Percentiles rank a stretch among this genome's conserved stretches.
phyloP scores from a whole-genome alignment of 1,139 yeast genomes.

The Pichia inconspicua region DNA sequence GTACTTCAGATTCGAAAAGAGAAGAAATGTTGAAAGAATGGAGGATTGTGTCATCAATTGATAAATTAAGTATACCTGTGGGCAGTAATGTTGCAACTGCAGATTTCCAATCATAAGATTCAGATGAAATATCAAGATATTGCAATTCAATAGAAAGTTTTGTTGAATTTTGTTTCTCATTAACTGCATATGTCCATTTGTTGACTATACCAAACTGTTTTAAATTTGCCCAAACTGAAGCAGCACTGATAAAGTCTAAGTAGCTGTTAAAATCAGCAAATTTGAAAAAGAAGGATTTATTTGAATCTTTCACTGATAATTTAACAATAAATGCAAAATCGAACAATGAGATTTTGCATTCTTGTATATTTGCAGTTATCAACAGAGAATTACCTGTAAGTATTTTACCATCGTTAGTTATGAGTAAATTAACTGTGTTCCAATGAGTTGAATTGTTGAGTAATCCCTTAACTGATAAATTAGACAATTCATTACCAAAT shows the following conservation, averaged over 20 bases:
- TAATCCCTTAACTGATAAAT: neutral
- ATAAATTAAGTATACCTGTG: constrained; percentile 59
- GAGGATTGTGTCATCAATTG: constrained; percentile 53
- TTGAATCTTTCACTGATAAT: constrained; percentile 33
- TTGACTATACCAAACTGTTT: constrained; percentile 51
- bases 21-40: constrained; percentile 53
- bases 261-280: constrained; percentile 39
- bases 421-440: constrained; percentile 18
- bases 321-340: constrained; percentile 26
- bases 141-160: constrained; percentile 19
- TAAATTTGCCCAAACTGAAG: constrained; percentile 59
- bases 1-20: constrained; percentile 56
- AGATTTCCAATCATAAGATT: constrained; percentile 60
- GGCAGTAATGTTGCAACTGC: constrained; percentile 68
- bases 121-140: neutral
- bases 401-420: constrained; percentile 21
- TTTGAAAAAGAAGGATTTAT: constrained; percentile 37
- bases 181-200: constrained; percentile 40
- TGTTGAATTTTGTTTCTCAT: constrained; percentile 39
- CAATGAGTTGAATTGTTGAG: constrained; percentile 10
- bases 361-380: constrained; percentile 32
- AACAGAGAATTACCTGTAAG: constrained; percentile 16
- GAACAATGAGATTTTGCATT: constrained; percentile 29
- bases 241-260: constrained; percentile 40
- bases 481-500: constrained; percentile 1